phyloP scores from a whole-genome alignment of 495 filamentous ascomycete genomes.

The Astrothelium macrocarpum region DNA sequence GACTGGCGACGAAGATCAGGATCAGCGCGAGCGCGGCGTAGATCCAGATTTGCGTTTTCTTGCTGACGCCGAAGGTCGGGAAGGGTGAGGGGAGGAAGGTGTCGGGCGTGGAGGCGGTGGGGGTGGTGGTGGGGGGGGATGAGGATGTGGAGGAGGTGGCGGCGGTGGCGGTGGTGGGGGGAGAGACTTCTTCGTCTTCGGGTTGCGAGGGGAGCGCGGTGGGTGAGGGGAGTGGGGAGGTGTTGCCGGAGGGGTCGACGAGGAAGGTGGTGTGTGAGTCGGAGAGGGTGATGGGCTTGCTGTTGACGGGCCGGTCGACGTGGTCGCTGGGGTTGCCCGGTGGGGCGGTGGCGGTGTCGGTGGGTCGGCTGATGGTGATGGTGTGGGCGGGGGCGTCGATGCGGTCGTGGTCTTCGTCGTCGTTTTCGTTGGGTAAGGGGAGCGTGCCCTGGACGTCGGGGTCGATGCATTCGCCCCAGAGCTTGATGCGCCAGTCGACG shows the following conservation, averaged over 20 bases:
- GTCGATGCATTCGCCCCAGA: slow-evolving; percentile 86
- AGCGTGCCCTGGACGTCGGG: slow-evolving; percentile 56
- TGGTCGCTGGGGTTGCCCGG: slow-evolving; percentile 55
- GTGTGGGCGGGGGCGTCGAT: slow-evolving; percentile 44
- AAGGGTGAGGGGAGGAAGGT: slow-evolving; percentile 81
- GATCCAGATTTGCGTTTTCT: slow-evolving; percentile 88
- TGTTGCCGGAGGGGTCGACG: slow-evolving; percentile 23
- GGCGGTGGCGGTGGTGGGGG: slow-evolving; percentile 32
- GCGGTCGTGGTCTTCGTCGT: slow-evolving; percentile 69
- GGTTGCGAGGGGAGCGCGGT: background rate
- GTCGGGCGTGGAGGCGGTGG: slow-evolving; percentile 17
- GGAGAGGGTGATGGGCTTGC: slow-evolving; percentile 40
- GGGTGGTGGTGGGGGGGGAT: background rate
- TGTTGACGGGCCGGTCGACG: slow-evolving; percentile 65
- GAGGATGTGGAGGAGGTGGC: slow-evolving; percentile 11
- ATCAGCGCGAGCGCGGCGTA: slow-evolving; percentile 80
- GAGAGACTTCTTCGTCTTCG: slow-evolving; percentile 15
- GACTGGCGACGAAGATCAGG: slow-evolving; percentile 66
- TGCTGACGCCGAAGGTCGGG: slow-evolving; percentile 88
- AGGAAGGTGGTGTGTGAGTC: slow-evolving; percentile 14
- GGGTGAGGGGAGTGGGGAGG: background rate
- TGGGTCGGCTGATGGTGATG: slow-evolving; percentile 40
- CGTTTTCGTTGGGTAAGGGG: slow-evolving; percentile 74
- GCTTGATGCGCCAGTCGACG: slow-evolving; percentile 83
- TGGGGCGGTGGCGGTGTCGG: slow-evolving; percentile 33